phyloP scores from a whole-genome alignment of 2,329 filamentous ascomycete genomes.

The Lasiodiplodia sp. region DNA sequence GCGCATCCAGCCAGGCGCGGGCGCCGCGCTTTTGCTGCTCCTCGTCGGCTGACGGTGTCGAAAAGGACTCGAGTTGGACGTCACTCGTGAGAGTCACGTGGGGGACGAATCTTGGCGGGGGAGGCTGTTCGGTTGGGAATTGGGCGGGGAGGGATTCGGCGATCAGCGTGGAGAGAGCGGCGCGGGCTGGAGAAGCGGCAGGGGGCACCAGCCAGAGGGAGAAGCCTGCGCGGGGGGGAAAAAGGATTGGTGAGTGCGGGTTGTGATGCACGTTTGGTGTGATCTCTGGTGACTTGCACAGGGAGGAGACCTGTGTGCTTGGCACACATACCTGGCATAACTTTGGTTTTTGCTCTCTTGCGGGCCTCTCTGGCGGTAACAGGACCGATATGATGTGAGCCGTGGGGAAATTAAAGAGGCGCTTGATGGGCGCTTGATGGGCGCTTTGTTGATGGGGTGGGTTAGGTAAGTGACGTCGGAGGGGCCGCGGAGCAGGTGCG shows the following conservation, averaged over 20 bases:
- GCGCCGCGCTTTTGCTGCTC: constrained; percentile 35
- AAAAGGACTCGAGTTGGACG: constrained; percentile 39
- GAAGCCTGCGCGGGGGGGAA: constrained; percentile 39
- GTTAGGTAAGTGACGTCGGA: constrained; percentile 6
- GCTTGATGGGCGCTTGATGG: background rate
- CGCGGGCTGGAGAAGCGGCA: constrained; percentile 40
- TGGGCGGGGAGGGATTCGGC: constrained; percentile 39
- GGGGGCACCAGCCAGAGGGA: constrained; percentile 55
- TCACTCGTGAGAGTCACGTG: constrained; percentile 53
- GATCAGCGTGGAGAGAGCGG: constrained; percentile 45
- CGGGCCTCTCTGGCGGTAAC: background rate
- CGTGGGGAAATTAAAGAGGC: background rate
- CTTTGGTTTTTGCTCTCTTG: background rate
- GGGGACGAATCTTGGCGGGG: constrained; percentile 46
- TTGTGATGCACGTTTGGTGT: constrained; percentile 2
- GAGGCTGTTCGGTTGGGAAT: constrained; percentile 43
- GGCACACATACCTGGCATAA: background rate
- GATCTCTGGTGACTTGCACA: constrained; percentile 10
- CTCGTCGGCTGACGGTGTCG: background rate
- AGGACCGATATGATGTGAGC: background rate
- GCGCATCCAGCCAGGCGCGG: constrained; percentile 47
- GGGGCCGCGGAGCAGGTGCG: constrained; percentile 8
- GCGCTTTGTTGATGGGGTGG: background rate
- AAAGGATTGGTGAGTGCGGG: background rate
- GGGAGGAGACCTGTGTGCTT: background rate